Conservation (phyloP, 495 filamentous ascomycete species). For the Emericellopsis terricola region DNA sequence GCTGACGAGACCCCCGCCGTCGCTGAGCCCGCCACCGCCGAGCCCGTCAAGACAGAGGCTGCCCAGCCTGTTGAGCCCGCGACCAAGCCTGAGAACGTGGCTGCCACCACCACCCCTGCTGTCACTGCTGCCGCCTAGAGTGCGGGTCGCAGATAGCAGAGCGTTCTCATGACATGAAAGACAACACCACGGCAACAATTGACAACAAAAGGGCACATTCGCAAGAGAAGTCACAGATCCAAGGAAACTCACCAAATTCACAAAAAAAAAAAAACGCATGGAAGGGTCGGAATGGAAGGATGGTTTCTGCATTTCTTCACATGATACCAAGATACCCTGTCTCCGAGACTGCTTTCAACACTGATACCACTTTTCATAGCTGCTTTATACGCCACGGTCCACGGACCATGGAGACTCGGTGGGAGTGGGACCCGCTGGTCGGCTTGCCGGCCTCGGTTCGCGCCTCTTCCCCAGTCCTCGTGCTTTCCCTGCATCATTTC, state of each 20-base stretch:
- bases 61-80: conserved; percentile 40
- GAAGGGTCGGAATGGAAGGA: conserved; percentile 11
- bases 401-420: no score
- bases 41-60: conserved; percentile 22
- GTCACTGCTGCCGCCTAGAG: conserved; percentile 31
- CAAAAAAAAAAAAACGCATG: conserved; percentile 6
- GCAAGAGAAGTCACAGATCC: conserved; percentile 6
- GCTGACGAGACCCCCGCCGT: conserved; percentile 34
- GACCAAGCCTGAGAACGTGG: conserved; percentile 13
- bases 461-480: no score
- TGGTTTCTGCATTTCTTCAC: conserved; percentile 25
- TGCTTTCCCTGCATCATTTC: no score
- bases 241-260: conserved; percentile 14
- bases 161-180: conserved; percentile 2
- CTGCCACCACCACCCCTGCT: conserved; percentile 16
- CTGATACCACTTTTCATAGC: conserved; percentile 23
- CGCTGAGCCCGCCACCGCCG: conserved; percentile 9
- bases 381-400: not conserved
- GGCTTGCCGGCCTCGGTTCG: no score
- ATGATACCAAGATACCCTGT: conserved; percentile 27
- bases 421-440: no score
- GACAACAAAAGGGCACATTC: not conserved
- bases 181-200: conserved; percentile 4
- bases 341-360: conserved; percentile 29
- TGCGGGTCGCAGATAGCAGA: conserved; percentile 9